Evolutionary conservation across 495 filamentous ascomycete species (phyloP).

Genomic region (Neurospora sp.): DNA sequence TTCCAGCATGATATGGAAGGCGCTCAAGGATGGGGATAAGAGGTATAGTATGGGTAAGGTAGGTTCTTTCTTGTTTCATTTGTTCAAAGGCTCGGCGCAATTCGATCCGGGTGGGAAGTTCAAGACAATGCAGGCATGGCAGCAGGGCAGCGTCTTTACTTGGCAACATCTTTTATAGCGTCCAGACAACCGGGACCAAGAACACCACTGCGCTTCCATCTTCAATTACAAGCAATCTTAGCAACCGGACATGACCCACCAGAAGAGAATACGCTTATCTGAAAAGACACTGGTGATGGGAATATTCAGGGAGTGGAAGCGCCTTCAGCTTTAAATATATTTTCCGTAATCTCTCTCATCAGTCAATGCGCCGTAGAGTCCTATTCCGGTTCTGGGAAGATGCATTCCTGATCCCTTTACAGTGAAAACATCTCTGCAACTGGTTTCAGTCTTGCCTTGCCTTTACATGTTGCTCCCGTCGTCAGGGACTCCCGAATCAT

Average conservation of each 20-base stretch:
- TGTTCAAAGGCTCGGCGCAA: background rate
- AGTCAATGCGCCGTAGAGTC: background rate
- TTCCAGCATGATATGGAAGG: background rate
- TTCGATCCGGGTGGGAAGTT: background rate
- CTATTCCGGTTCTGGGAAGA: background rate
- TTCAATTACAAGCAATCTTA: background rate
- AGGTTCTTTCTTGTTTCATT: background rate
- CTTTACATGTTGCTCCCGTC: background rate
- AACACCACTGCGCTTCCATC: background rate
- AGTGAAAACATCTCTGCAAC: background rate
- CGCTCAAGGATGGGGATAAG: background rate
- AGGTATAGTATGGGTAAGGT: background rate
- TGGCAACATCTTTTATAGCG: background rate
- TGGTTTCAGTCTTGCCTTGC: background rate
- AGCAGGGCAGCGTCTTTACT: background rate
- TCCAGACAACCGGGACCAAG: background rate
- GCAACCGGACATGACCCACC: background rate
- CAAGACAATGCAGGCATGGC: background rate
- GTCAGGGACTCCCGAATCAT: background rate
- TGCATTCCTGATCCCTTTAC: background rate
- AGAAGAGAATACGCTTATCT: background rate
- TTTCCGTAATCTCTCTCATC: background rate
- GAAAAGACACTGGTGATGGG: background rate
- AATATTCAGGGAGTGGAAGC: background rate
- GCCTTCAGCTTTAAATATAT: background rate